Evolutionary conservation across 352 stramenopile species (phyloP), one percentile per base, ranked within the genome.

Genomic region (Blastocystis sp.): DNA sequence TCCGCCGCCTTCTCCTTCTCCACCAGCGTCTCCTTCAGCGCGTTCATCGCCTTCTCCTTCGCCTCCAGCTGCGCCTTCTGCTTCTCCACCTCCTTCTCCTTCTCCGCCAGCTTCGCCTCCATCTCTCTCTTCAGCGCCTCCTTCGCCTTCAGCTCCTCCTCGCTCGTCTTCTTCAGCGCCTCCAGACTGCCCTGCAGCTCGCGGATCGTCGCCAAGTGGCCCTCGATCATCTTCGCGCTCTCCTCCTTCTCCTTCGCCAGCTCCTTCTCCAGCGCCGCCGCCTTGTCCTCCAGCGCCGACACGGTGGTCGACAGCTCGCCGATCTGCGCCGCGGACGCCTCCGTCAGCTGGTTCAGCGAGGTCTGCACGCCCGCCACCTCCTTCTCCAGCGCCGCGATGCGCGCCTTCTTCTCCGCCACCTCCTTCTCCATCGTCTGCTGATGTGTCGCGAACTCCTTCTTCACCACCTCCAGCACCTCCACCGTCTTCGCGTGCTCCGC

Each of bases 321-420:
- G 10, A 79, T 79, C 38, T 79, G 69, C 53, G 40, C 10, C 23
- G 69, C 69, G 21, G 69, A 79, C 53, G 53, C 69, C 23, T 79
- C 69, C 0, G 69, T 79, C 14, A 79, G 52, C 23, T 79, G 69
- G 45, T 79, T 52, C 69, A 79, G 38, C 62, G 62, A 69, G 17
- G 34, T 28, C 10, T 17, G 21, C n/a, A 23, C 34, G n/a, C 17
- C n/a, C n/a, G 21, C 62, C 62, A 69, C 17, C 43, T 17, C 21
- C 23, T 40, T 28, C 52, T 79, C 41, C 38, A 61, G 11, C 17
- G 21, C 43, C 21, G 38, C 28, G 11, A 79, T 14, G n/a, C 62
- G 17, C 52, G 43, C 21, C 45, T 79, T 45, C 23, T 64, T 21
- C 38, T 34, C 9, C 41, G 7, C 17, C 2, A 79, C 62, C 14